These are phyloP conservation scores for Nigrospora oryzae DNA, from an alignment of 2,329 filamentous ascomycete species.

Conservation along the genomic window DNA sequence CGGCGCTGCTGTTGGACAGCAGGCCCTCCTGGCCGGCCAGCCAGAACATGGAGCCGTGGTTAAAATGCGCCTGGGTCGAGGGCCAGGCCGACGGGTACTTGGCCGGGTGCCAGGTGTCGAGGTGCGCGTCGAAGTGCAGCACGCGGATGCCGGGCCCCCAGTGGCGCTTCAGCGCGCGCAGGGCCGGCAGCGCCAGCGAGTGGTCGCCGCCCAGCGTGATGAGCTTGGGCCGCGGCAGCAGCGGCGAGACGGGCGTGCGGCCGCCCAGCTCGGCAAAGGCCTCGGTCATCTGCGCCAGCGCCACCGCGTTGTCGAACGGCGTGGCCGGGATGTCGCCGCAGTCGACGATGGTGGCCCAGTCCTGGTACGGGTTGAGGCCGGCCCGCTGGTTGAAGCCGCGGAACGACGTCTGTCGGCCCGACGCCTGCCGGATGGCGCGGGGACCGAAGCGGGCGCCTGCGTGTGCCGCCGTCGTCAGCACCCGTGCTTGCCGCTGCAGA, in stretches of 20 bases:
- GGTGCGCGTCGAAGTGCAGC: slow-evolving; percentile 69
- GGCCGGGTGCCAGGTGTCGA: slow-evolving; percentile 78
- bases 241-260: slow-evolving; percentile 23
- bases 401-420: slow-evolving; percentile 69
- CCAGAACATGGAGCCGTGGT: slow-evolving; percentile 90
- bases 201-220: slow-evolving; percentile 69
- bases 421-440: slow-evolving; percentile 77
- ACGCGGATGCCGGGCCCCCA: slow-evolving; percentile 58
- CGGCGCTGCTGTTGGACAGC: slow-evolving; percentile 60
- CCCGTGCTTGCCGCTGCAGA: too few relatives aligned
- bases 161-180: slow-evolving; percentile 55
- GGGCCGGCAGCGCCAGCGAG: slow-evolving; percentile 59
- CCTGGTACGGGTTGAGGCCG: slow-evolving; percentile 72
- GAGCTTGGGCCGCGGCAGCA: slow-evolving; percentile 40
- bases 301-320: slow-evolving; percentile 78
- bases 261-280: slow-evolving; percentile 63
- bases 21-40: slow-evolving; percentile 74
- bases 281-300: slow-evolving; percentile 74
- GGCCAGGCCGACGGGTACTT: slow-evolving; percentile 74
- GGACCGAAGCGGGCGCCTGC: slow-evolving; percentile 73
- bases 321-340: slow-evolving; percentile 87
- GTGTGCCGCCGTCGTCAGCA: background rate
- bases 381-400: slow-evolving; percentile 79
- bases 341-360: slow-evolving; percentile 73
- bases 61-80: slow-evolving; percentile 65